phyloP scores from a whole-genome alignment of 345 rosid genomes.

The Populus deltoides region DNA sequence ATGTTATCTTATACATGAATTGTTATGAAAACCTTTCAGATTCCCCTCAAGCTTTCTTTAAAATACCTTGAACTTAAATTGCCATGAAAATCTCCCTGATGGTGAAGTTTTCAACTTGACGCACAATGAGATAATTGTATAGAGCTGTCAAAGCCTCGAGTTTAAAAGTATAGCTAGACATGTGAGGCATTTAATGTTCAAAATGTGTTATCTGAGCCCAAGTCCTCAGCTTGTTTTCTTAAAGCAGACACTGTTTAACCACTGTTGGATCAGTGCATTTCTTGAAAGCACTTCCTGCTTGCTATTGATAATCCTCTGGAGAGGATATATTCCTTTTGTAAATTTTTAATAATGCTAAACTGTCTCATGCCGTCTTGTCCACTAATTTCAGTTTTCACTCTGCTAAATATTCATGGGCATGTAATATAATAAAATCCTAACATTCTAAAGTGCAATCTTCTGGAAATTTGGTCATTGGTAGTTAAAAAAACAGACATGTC shows the following conservation, averaged over 20 bases:
- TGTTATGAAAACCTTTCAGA: background rate
- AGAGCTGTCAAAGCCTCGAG: background rate
- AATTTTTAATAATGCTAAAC: background rate
- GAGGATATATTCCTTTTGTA: background rate
- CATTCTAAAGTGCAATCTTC: background rate
- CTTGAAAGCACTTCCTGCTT: background rate
- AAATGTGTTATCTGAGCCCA: background rate
- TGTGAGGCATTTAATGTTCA: background rate
- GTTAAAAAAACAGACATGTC: background rate
- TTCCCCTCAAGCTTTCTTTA: background rate
- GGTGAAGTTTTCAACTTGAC: background rate
- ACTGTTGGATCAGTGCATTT: background rate
- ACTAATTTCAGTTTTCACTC: background rate
- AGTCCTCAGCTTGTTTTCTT: background rate
- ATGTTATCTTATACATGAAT: no score
- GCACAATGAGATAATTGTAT: background rate
- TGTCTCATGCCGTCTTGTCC: background rate
- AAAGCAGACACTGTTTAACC: background rate
- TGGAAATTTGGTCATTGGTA: background rate
- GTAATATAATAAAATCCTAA: background rate
- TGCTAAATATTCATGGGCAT: background rate
- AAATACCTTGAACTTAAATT: background rate
- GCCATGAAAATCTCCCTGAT: background rate
- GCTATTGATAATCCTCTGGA: background rate
- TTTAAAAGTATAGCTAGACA: background rate